Evolutionary conservation across 2,329 filamentous ascomycete species (phyloP), one percentile per base, ranked within the genome.

Genomic region (Daldinia eschscholtzii): DNA sequence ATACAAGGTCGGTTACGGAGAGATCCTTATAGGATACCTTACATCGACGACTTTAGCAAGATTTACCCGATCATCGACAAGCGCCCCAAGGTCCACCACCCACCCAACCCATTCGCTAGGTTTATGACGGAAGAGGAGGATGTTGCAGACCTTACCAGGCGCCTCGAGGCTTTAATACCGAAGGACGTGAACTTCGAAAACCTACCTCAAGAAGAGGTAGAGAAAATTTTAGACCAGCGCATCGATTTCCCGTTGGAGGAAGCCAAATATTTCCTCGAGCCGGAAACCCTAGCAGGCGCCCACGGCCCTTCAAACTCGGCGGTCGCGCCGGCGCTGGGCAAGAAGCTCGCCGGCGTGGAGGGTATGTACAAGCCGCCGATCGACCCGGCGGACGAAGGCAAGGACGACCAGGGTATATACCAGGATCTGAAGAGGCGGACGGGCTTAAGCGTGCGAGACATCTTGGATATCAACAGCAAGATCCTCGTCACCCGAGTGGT

Each of bases 1-100:
- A 84, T 88, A 37, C 92, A 96, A 81, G 92, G 91, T 72, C 86
- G 88, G 48, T 80, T 92, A 74, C 90, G 93, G 68, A 86, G 83
- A 61, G 94, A 97, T 78, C 86, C 89, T 7, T 92, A 93, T 84
- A 84, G 85, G 60, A 83, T 94, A 57, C 84, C 88, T 68, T 96
- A 97, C 80, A 82, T 95, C 62, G 94, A 98, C 79, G 93, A 97
- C 80, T 92, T 97, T 76, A 88, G 91, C 67, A 87, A 87, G 64
- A 86, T 95, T 70, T 88, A 93, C 76, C 93, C 93, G 60, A 85
- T 93, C 57, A 87, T 96, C 68, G 95, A 98, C 82, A 87, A 91
- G 78, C 88, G 83, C 79, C 87, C 81, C 73, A 84, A 81, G 65
- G 81, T 80, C 53, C 79, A 81, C 77, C 81, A 79, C 64, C 85